Conservation (phyloP, 2,329 filamentous ascomycete genomes). For the Akanthomyces dipterigenus region DNA sequence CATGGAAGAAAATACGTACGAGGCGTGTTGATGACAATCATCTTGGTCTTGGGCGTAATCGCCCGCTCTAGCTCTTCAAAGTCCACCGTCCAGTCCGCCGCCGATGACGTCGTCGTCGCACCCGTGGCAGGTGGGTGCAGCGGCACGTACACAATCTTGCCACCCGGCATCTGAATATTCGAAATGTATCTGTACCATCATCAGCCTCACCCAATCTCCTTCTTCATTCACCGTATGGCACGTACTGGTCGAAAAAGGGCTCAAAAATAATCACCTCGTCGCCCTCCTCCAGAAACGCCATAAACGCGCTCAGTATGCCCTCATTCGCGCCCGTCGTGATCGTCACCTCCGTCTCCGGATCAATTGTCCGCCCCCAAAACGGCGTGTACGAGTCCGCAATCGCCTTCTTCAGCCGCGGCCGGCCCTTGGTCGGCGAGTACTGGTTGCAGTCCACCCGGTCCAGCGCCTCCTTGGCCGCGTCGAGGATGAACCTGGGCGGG, state of each 20-base stretch:
- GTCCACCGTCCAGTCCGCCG: slow-evolving; percentile 82
- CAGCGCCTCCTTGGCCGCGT: slow-evolving; percentile 85
- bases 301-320: slow-evolving; percentile 92
- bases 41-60: slow-evolving; percentile 83
- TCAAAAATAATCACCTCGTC: slow-evolving; percentile 98
- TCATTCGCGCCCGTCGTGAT: slow-evolving; percentile 92
- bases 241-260: slow-evolving; percentile 93
- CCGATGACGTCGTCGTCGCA: slow-evolving; percentile 70
- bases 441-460: slow-evolving; percentile 96
- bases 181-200: slow-evolving; percentile 63
- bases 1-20: slow-evolving; percentile 27
- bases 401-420: slow-evolving; percentile 85
- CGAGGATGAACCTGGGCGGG: slow-evolving; percentile 80
- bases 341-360: slow-evolving; percentile 88
- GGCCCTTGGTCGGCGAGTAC: slow-evolving; percentile 92
- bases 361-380: slow-evolving; percentile 71
- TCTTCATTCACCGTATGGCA: background rate
- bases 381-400: slow-evolving; percentile 89
- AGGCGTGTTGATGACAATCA: slow-evolving; percentile 86
- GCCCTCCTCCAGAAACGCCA: slow-evolving; percentile 90
- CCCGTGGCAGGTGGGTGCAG: slow-evolving; percentile 82
- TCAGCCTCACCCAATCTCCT: no score
- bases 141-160: slow-evolving; percentile 92
- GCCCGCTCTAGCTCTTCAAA: slow-evolving; percentile 74
- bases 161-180: slow-evolving; percentile 98